Base-by-base conservation (phyloP, 768 basidiomycete genomes). In the Coprinopsis marcescibilis region DNA sequence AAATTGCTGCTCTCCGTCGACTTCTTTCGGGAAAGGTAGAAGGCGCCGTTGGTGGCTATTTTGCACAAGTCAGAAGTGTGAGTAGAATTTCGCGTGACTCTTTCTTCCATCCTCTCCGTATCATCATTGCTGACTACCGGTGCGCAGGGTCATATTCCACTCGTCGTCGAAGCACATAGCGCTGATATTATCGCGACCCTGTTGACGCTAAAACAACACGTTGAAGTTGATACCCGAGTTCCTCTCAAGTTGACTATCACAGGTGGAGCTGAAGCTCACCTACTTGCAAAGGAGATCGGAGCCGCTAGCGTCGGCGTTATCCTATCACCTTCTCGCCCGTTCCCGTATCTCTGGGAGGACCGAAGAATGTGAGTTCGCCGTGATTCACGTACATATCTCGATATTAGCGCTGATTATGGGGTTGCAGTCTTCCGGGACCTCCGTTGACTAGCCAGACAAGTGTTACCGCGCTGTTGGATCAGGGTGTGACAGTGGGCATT, bases 151-250 rank as follows among this genome's bases (percentile, higher is more conserved):
- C 57, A 71, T 27, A 71, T 92, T 17, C 83, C 88, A 2, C 67
- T 96, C 4, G 84, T 95, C 10, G 68, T 91, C 6, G 78, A 83
- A 45, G 81, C 78, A 2, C 69, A 84, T 52, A 89, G 72, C 55
- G 90, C 88, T 3, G 92, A 94, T 61, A 69, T 86, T 43, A 93
- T 94, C 51, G 88, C 85, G 1, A 79, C 84, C 0, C 63, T 94
- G 26, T 69, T 94, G 35, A 60, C 73, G 20, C 69, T 95, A 46
- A 88, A 87, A 63, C 65, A 66, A 43, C 78, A 87, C 55, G 66
- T 83, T 1, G 81, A 85, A 55, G 49, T 60, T 10, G 62, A 57
- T 27, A 77, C 65, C 14, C 62, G 66, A n/a, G 60, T 54, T 1
- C 55, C 57, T 6, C 70, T 87, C 38, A 72, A 66, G 49, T 53